Base-by-base conservation (phyloP, 2,329 filamentous ascomycete genomes). In the Trichoderma koningii region DNA sequence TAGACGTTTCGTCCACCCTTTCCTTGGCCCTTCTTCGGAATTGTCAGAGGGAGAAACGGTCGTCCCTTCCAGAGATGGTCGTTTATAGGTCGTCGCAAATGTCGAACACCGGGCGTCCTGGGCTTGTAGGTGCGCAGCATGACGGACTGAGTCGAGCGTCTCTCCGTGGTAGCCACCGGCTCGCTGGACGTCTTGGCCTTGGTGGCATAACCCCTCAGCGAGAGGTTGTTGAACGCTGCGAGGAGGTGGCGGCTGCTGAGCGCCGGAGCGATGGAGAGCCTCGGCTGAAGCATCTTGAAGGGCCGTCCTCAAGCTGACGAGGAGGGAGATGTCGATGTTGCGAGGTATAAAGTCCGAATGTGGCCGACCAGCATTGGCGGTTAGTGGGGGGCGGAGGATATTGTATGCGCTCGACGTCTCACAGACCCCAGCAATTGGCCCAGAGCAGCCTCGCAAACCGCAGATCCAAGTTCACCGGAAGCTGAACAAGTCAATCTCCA, bases 11-110 rank as follows among this genome's bases (percentile, higher is more conserved):
- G 87, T 50, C 95, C 95, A 77, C 95, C 96, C 77, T 96, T 95
- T 60, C 87, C 89, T 72, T 97, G 93, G 17, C 95, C 95, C 77
- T 94, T 94, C 77, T 97, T 97, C 44, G 93, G 87, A 73, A 92
- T 91, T 12, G 96, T 99, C 76, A 99, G 84, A 57, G 89, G 87
- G 41, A 91, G 82, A 70, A 90, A 88, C 0, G 95, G 92, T 64
- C 93, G 85, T 66, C 95, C 95, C 79, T 96, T 97, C 92, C 92
- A 98, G 52, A 99, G 81, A 77, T 99, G 95, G 73, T 97, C 93
- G 78, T 98, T 98, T 78, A 97, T 89, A 15, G 95, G 93, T 50
- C 95, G 87, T 76, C 89, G 90, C 69, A 99, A 82, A 85, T 99
- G 95, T 73, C 95, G 89, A 66, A 96, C 78, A 84, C 95, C 95